These are phyloP conservation scores for Pichia kudriavzevii DNA, from an alignment of 1,139 yeast species.

Conservation along the genomic window DNA sequence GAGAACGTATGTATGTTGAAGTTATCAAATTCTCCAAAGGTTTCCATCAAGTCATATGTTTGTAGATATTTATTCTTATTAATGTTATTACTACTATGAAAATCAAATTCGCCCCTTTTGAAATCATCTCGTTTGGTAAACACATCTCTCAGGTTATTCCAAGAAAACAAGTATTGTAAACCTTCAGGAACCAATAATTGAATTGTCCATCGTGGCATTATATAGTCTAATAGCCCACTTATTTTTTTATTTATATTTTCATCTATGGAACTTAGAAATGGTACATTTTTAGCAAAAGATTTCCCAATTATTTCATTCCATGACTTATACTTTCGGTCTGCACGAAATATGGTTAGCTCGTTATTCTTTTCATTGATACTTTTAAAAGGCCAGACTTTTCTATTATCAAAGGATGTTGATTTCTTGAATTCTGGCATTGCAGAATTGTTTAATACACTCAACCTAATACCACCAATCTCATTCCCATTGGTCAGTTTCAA, in stretches of 20 bases:
- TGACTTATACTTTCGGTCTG: slow-evolving; percentile 6
- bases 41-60: slow-evolving; percentile 6
- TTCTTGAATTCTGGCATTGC: slow-evolving; percentile 1
- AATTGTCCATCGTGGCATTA: slow-evolving; percentile 13
- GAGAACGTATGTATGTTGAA: slow-evolving; percentile 4
- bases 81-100: background rate
- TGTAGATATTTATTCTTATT: slow-evolving; percentile 3
- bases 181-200: slow-evolving; percentile 13
- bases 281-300: slow-evolving; percentile 10
- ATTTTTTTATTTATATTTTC: background rate
- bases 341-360: slow-evolving; percentile 6
- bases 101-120: too few species aligned
- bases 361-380: slow-evolving; percentile 1
- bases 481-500: slow-evolving; percentile 9
- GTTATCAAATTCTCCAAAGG: slow-evolving; percentile 4
- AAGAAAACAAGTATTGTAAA: slow-evolving; percentile 7
- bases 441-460: slow-evolving; percentile 5
- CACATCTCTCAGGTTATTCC: slow-evolving; percentile 4
- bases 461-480: slow-evolving; percentile 12
- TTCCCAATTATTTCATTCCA: slow-evolving; percentile 12
- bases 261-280: slow-evolving; percentile 4
- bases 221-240: slow-evolving; percentile 8
- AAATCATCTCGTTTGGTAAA: slow-evolving; percentile 8
- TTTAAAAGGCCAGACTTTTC: slow-evolving; percentile 12
- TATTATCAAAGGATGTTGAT: background rate